These are phyloP conservation scores for Erysimum cheiri DNA, from an alignment of 441 rosid genomes.

Conservation along the genomic window DNA sequence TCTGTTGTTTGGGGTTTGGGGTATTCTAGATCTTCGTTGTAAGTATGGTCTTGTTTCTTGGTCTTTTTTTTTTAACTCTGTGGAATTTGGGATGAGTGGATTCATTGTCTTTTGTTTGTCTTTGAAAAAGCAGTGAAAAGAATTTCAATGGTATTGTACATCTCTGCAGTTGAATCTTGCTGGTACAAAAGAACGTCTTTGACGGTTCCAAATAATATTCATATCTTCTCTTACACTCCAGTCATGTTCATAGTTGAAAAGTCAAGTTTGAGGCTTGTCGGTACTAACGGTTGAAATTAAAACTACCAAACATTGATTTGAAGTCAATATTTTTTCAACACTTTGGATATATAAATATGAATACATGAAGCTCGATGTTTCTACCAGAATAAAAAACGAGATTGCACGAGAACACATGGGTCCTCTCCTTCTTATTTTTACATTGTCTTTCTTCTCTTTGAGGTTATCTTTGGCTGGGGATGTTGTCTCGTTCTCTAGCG, in stretches of 20 bases:
- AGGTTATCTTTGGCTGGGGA: constrained; percentile 37
- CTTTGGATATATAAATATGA: constrained; percentile 18
- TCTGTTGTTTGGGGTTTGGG: constrained; percentile 19
- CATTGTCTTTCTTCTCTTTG: constrained; percentile 20
- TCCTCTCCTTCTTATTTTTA: constrained; percentile 17
- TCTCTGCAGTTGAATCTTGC: constrained; percentile 9
- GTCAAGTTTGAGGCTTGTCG: not conserved
- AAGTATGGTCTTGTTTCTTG: constrained; percentile 40
- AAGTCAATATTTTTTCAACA: constrained; percentile 13
- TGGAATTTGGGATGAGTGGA: constrained; percentile 38
- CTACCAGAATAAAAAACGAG: constrained; percentile 10
- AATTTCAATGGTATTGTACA: constrained; percentile 22
- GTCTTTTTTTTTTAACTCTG: constrained; percentile 15
- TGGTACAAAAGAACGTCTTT: constrained; percentile 6
- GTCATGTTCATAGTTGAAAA: constrained; percentile 12
- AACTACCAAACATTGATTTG: constrained; percentile 8
- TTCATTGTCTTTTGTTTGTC: constrained; percentile 31
- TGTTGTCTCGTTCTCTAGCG: constrained; percentile 31
- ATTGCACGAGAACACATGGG: constrained; percentile 19
- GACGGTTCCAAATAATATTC: constrained; percentile 27
- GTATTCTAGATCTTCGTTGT: constrained; percentile 32
- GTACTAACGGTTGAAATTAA: constrained; percentile 6
- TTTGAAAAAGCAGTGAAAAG: constrained; percentile 31
- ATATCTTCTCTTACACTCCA: constrained; percentile 5
- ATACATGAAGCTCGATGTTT: constrained; percentile 2